Conservation (phyloP, 2,329 filamentous ascomycete species). For the Parastagonospora nodorum region DNA sequence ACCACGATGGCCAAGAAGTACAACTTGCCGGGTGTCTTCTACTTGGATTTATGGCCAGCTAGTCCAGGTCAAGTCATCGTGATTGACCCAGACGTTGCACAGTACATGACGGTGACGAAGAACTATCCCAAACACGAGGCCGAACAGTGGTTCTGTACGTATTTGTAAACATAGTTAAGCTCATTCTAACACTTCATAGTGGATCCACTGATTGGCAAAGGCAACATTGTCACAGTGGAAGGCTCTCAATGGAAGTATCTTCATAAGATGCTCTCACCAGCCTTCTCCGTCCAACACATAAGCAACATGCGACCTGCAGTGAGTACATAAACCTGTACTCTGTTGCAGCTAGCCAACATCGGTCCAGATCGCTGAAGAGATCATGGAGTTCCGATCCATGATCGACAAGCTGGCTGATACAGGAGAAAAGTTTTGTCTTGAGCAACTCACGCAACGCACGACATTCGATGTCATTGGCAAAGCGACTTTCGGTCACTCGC, state of each 20-base stretch:
- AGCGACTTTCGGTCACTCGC: slow-evolving; percentile 29
- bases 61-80: slow-evolving; percentile 38
- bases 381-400: slow-evolving; percentile 35
- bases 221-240: slow-evolving; percentile 37
- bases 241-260: slow-evolving; percentile 43
- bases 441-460: slow-evolving; percentile 24
- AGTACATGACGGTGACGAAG: slow-evolving; percentile 44
- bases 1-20: slow-evolving; percentile 44
- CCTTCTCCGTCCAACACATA: slow-evolving; percentile 40
- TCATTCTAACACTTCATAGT: slow-evolving; percentile 4
- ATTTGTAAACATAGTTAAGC: no score
- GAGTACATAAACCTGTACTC: neutral
- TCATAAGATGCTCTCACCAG: slow-evolving; percentile 44
- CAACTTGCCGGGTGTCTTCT: slow-evolving; percentile 46
- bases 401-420: slow-evolving; percentile 23
- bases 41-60: slow-evolving; percentile 54
- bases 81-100: slow-evolving; percentile 45
- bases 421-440: slow-evolving; percentile 31
- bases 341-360: no score
- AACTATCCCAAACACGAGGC: slow-evolving; percentile 40
- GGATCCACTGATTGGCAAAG: slow-evolving; percentile 31
- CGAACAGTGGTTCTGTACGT: slow-evolving; percentile 6
- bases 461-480: slow-evolving; percentile 35
- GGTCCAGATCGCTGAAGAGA: slow-evolving; percentile 36
- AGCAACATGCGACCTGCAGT: slow-evolving; percentile 28